Conservation (phyloP, 257 asterid species). For the Scutellaria baicalensis region DNA sequence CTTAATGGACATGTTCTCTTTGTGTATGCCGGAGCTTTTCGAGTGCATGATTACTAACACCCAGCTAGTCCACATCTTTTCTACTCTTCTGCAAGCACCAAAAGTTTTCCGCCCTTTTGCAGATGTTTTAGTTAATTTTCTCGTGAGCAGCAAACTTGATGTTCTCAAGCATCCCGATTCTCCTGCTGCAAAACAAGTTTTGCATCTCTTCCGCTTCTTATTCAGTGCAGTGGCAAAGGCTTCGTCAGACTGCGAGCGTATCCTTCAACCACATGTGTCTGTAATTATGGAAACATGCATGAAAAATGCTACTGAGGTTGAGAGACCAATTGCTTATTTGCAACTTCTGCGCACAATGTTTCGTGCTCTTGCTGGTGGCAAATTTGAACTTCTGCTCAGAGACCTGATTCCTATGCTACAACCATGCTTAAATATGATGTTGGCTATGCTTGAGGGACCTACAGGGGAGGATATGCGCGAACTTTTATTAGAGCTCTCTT, state of each 20-base stretch:
- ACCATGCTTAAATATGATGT: slow-evolving; percentile 84
- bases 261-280: slow-evolving; percentile 93
- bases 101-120: slow-evolving; percentile 98
- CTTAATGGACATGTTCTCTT: slow-evolving; percentile 96
- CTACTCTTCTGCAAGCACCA: slow-evolving; percentile 87
- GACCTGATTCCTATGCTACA: slow-evolving; percentile 83
- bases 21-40: slow-evolving; percentile 98
- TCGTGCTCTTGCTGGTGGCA: slow-evolving; percentile 96
- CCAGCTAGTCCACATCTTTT: slow-evolving; percentile 89
- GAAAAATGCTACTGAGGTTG: slow-evolving; percentile 87
- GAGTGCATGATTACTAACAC: slow-evolving; percentile 96
- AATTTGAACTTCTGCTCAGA: slow-evolving; percentile 86
- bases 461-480: slow-evolving; percentile 90
- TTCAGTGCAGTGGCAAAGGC: slow-evolving; percentile 92
- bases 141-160: slow-evolving; percentile 91
- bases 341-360: slow-evolving; percentile 98
- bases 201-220: slow-evolving; percentile 90
- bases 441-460: slow-evolving; percentile 98
- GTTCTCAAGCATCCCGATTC: slow-evolving; percentile 97
- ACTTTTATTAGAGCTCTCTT: slow-evolving; percentile 81
- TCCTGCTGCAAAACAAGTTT: slow-evolving; percentile 96
- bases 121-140: slow-evolving; percentile 93
- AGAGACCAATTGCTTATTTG: slow-evolving; percentile 84
- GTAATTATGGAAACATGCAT: slow-evolving; percentile 95
- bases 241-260: slow-evolving; percentile 95